Evolutionary conservation across 805 yeast genomes (phyloP).

Genomic region (Pichia insulana): DNA sequence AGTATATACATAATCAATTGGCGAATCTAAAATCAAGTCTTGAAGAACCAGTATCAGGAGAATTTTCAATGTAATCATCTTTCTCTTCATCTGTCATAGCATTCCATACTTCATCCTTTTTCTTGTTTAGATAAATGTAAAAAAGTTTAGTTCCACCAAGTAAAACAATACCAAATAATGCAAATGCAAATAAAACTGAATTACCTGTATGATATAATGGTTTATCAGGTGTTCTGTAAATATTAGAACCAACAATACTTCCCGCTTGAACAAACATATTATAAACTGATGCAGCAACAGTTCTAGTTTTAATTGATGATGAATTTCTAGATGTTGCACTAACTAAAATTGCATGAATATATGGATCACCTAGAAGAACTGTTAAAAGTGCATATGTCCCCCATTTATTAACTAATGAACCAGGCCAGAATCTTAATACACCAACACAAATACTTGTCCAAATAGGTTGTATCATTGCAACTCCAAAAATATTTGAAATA

Average conservation of each 20-base stretch:
- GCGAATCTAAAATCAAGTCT: constrained; percentile 40
- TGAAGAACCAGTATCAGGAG: constrained; percentile 48
- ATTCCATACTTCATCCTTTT: constrained; percentile 43
- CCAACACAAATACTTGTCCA: constrained; percentile 21
- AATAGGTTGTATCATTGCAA: constrained; percentile 20
- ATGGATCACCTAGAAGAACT: constrained; percentile 33
- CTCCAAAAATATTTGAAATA: constrained; percentile 21
- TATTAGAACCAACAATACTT: constrained; percentile 42
- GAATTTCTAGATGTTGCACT: constrained; percentile 57
- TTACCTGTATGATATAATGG: constrained; percentile 59
- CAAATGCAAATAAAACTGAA: constrained; percentile 29
- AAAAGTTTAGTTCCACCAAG: constrained; percentile 28
- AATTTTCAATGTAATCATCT: constrained; percentile 34
- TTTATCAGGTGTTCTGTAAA: constrained; percentile 47
- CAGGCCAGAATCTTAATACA: constrained; percentile 23
- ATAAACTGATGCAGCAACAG: constrained; percentile 54
- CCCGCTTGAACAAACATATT: constrained; percentile 60
- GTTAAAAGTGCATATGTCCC: constrained; percentile 19
- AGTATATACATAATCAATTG: constrained; percentile 5
- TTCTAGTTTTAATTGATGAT: constrained; percentile 52
- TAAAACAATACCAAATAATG: constrained; percentile 24
- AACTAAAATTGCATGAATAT: constrained; percentile 47
- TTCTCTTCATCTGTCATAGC: constrained; percentile 41
- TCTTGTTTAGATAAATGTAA: constrained; percentile 34
- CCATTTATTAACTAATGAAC: constrained; percentile 22